phyloP scores from a whole-genome alignment of 176 grass and related monocot species.

The Zea mays region Zm-B73-REFERENCE-NAM-5.0 NC_050100.1:25955501-25956000 shows the following conservation, averaged over 20 bases:
- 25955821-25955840: slow-evolving; percentile 36
- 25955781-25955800: slow-evolving; percentile 39
- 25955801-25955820: slow-evolving; percentile 42
- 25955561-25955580: too few species aligned
- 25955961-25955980: neutral
- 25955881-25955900: neutral
- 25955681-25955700: slow-evolving; percentile 5
- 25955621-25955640: too few species aligned
- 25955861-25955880: slow-evolving; percentile 8
- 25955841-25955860: slow-evolving; percentile 49
- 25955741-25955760: slow-evolving; percentile 43
- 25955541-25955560: too few species aligned
- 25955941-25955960: neutral
- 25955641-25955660: too few species aligned
- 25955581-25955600: too few species aligned
- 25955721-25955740: neutral
- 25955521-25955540: too few species aligned
- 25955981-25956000: neutral
- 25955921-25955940: neutral
- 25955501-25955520: too few species aligned
- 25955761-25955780: slow-evolving; percentile 35
- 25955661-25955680: too few species aligned
- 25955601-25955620: too few species aligned
- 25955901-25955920: neutral
- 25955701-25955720: slow-evolving; percentile 44